phyloP scores from a whole-genome alignment of 352 stramenopile species.

The Phytophthora uliginosa region DNA sequence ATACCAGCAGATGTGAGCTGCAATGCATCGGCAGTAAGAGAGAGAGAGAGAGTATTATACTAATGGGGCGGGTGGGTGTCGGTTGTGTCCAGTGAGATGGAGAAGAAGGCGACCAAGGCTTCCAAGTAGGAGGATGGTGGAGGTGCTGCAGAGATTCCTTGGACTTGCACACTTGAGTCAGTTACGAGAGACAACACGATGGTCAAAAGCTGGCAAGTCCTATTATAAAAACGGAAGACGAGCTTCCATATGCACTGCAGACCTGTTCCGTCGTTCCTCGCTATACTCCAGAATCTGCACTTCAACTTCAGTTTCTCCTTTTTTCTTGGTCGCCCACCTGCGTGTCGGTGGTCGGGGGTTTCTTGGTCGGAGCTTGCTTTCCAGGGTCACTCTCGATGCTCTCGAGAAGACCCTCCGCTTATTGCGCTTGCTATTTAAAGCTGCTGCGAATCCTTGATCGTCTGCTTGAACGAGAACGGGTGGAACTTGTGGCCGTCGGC shows the following conservation, averaged over 20 bases:
- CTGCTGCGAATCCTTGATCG: constrained; percentile 76
- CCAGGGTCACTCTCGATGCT: constrained; percentile 11
- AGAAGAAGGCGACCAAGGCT: constrained; percentile 72
- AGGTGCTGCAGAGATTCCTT: neutral
- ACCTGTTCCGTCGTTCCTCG: constrained; percentile 19
- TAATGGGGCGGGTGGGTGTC: neutral
- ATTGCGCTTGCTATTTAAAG: constrained; percentile 35
- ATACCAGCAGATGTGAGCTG: constrained; percentile 75
- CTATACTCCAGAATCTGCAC: constrained; percentile 23
- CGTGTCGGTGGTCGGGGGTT: constrained; percentile 16
- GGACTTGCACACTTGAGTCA: neutral
- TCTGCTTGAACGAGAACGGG: constrained; percentile 95
- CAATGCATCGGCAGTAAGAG: neutral
- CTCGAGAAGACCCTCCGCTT: constrained; percentile 2
- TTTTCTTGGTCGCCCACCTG: constrained; percentile 23
- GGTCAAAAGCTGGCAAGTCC: constrained; percentile 38
- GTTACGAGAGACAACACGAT: constrained; percentile 2
- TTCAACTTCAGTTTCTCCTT: constrained; percentile 32
- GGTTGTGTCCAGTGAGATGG: constrained; percentile 49
- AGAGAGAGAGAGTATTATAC: neutral
- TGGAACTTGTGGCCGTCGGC: constrained; percentile 98
- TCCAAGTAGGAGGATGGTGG: constrained; percentile 29
- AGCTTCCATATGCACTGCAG: constrained; percentile 38
- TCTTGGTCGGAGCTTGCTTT: constrained; percentile 30
- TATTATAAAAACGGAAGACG: constrained; percentile 37